These are phyloP conservation scores for Oenanthe sinensis DNA, from an alignment of 129 eudicot genomes.

Conservation along the genomic window DNA sequence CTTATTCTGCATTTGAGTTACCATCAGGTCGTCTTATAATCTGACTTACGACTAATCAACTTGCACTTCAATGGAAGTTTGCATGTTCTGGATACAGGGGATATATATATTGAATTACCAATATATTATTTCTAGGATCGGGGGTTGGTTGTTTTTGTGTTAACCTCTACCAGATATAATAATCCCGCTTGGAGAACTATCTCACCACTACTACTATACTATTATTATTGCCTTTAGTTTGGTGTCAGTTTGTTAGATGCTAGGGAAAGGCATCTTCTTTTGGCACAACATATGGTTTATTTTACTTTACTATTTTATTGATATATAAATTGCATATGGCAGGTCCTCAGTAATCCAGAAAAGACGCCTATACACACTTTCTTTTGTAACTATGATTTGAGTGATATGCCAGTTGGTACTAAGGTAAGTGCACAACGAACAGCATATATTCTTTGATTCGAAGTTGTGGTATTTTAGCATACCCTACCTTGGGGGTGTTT, in stretches of 20 bases:
- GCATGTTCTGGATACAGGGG: neutral
- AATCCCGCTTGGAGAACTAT: neutral
- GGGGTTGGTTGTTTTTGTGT: neutral
- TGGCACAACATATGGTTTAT: neutral
- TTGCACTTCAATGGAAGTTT: neutral
- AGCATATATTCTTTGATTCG: neutral
- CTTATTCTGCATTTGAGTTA: slow-evolving; percentile 1
- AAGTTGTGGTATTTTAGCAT: neutral
- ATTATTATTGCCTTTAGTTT: no score
- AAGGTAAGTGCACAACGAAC: slow-evolving; percentile 40
- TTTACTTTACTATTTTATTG: neutral
- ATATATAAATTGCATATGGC: slow-evolving; percentile 17
- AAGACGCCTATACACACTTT: slow-evolving; percentile 93
- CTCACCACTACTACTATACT: neutral
- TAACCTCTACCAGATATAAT: neutral
- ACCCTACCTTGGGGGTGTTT: no score
- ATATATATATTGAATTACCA: neutral
- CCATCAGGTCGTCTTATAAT: neutral
- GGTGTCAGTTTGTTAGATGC: no score
- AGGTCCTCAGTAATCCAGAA: slow-evolving; percentile 97
- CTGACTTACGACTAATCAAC: neutral
- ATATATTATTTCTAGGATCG: neutral
- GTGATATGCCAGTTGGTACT: slow-evolving; percentile 98
- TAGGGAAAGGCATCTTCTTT: neutral
- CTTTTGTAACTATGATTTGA: slow-evolving; percentile 90